Conservation (phyloP, 2,329 filamentous ascomycete species). For the Lachnellula subtilissima region DNA sequence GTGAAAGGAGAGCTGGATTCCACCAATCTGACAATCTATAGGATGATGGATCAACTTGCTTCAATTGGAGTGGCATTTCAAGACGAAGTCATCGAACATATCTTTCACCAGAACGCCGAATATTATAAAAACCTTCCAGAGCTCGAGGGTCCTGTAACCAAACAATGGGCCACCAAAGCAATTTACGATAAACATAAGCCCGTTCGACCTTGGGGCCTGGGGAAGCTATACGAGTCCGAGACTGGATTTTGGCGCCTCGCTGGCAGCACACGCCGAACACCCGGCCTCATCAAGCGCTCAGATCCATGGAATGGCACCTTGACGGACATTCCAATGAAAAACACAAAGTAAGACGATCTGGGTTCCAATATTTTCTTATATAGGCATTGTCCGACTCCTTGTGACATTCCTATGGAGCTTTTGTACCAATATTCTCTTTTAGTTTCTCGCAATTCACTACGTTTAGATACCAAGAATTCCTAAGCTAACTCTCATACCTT, state of each 20-base stretch:
- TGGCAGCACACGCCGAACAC: conserved; percentile 32
- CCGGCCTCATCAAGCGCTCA: conserved; percentile 35
- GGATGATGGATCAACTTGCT: conserved; percentile 44
- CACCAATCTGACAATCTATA: conserved; percentile 32
- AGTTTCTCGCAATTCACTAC: too few relatives aligned
- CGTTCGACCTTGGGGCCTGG: conserved; percentile 33
- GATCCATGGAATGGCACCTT: conserved; percentile 36
- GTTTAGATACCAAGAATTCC: too few relatives aligned
- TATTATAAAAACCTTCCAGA: conserved; percentile 24
- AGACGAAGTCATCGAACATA: conserved; percentile 30
- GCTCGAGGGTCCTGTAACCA: conserved; percentile 12
- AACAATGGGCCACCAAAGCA: conserved; percentile 42
- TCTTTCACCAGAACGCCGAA: conserved; percentile 27
- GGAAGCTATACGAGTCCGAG: conserved; percentile 32
- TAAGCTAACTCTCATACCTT: too few relatives aligned
- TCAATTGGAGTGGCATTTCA: conserved; percentile 33
- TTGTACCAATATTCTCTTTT: too few relatives aligned
- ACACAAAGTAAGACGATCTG: conserved; percentile 25
- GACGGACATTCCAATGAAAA: conserved; percentile 33
- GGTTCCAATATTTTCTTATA: too few relatives aligned
- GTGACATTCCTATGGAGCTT: too few relatives aligned
- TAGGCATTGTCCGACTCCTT: too few relatives aligned
- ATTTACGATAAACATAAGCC: conserved; percentile 46
- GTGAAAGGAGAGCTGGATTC: conserved; percentile 6
- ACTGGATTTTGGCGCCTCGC: conserved; percentile 39